Conservation (phyloP, 805 yeast species). For the Lipomyces starkeyi region DNA sequence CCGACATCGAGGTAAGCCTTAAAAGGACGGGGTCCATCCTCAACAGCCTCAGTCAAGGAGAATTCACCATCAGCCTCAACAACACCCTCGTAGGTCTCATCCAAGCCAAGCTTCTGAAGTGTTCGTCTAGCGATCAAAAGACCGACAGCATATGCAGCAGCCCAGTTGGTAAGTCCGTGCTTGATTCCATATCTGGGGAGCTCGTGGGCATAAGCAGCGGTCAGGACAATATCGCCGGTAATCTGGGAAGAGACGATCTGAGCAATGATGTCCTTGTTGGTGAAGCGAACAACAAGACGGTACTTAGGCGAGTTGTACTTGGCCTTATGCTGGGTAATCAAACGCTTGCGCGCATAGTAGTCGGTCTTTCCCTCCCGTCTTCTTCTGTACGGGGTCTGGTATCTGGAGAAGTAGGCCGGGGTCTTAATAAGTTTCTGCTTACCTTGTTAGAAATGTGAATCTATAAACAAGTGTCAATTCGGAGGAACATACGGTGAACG, state of each 20-base stretch:
- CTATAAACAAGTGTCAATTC: neutral
- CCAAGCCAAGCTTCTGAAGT: constrained; percentile 95
- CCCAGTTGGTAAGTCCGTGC: constrained; percentile 99
- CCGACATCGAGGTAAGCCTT: constrained; percentile 99
- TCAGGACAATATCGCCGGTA: constrained; percentile 93
- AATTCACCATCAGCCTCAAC: constrained; percentile 99
- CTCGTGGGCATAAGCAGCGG: constrained; percentile 99
- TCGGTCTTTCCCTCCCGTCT: constrained; percentile 99
- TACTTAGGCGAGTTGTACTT: constrained; percentile 99
- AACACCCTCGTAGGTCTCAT: constrained; percentile 97
- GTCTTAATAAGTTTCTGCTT: constrained; percentile 57
- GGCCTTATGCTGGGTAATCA: constrained; percentile 99
- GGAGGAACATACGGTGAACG: constrained; percentile 37
- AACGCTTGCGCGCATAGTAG: constrained; percentile 99
- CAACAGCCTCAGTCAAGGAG: constrained; percentile 98
- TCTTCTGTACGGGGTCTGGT: constrained; percentile 99
- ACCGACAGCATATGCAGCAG: constrained; percentile 99
- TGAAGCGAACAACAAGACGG: constrained; percentile 99
- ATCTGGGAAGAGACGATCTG: constrained; percentile 96
- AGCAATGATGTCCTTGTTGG: constrained; percentile 99
- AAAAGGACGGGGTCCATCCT: constrained; percentile 99
- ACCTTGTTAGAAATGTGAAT: neutral
- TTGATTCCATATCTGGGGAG: constrained; percentile 96
- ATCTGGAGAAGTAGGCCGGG: constrained; percentile 97
- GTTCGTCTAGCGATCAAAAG: constrained; percentile 98